A percentile compares a stretch with the other conserved stretches of the same genome.
phyloP scores from a whole-genome alignment of 2,329 filamentous ascomycete species.

The Pseudogymnoascus sp. region DNA sequence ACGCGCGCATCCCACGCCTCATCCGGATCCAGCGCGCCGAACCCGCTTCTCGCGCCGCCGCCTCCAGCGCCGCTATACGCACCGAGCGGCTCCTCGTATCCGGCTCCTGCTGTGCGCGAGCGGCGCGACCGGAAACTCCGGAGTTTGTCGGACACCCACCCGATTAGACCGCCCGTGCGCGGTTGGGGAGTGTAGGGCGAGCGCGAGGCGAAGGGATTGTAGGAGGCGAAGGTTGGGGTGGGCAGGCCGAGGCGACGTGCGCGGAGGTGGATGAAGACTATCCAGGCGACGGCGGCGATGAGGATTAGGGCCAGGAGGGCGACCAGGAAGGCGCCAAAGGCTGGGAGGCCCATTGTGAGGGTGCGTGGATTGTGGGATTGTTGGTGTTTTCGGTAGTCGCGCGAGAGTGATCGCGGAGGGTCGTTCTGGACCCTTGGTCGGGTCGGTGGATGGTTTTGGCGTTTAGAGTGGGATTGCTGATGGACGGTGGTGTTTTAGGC shows the following conservation, averaged over 20 bases:
- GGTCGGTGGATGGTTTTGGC: neutral
- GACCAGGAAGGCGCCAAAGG: slow-evolving; percentile 66
- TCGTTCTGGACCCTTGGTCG: neutral
- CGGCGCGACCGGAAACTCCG: slow-evolving; percentile 57
- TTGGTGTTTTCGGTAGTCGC: neutral
- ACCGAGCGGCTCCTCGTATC: slow-evolving; percentile 55
- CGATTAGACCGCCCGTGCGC: slow-evolving; percentile 54
- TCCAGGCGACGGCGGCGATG: slow-evolving; percentile 53
- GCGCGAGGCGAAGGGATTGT: slow-evolving; percentile 58
- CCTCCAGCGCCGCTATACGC: slow-evolving; percentile 31
- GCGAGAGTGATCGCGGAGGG: neutral
- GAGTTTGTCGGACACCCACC: slow-evolving; percentile 65
- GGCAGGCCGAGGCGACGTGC: slow-evolving; percentile 69
- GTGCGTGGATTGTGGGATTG: neutral
- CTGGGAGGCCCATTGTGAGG: slow-evolving; percentile 47
- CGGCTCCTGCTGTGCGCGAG: slow-evolving; percentile 58
- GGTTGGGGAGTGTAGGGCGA: slow-evolving; percentile 43
- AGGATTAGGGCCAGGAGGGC: slow-evolving; percentile 58
- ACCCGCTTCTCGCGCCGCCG: slow-evolving; percentile 44
- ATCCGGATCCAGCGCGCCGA: slow-evolving; percentile 68
- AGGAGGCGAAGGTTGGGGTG: slow-evolving; percentile 57
- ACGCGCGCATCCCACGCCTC: slow-evolving; percentile 81
- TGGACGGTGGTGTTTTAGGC: neutral
- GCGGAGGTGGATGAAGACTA: slow-evolving; percentile 63
- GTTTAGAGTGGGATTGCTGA: neutral